These are phyloP conservation scores for Brassica cretica DNA, from an alignment of 345 rosid genomes.

Conservation along the genomic window DNA sequence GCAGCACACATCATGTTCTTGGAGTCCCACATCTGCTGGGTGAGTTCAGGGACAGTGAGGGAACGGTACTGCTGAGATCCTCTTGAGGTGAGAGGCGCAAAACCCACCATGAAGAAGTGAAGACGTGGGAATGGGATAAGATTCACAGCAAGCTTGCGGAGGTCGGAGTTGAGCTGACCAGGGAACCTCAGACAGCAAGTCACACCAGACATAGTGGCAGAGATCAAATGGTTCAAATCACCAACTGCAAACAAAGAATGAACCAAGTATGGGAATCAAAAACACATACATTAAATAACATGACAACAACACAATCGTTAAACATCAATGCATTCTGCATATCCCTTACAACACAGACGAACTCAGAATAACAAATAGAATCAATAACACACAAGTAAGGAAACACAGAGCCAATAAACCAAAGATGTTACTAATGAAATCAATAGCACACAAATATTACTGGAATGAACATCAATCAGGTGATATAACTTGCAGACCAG, in stretches of 20 bases:
- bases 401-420: too few species aligned
- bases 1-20: slow-evolving; percentile 13
- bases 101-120: slow-evolving; percentile 16
- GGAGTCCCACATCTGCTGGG: neutral
- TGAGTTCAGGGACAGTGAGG: slow-evolving; percentile 23
- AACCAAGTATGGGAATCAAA: neutral
- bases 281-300: neutral
- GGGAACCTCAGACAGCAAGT: neutral
- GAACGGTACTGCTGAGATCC: slow-evolving; percentile 38
- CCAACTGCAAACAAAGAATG: slow-evolving; percentile 21
- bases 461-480: too few species aligned
- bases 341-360: neutral
- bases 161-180: neutral
- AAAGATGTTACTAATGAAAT: too few species aligned
- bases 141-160: slow-evolving; percentile 3
- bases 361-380: neutral
- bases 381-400: too few species aligned
- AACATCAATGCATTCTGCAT: neutral
- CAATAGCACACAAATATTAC: too few species aligned
- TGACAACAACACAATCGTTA: neutral
- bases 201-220: neutral
- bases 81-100: slow-evolving; percentile 34
- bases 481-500: too few species aligned
- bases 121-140: slow-evolving; percentile 18
- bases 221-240: slow-evolving; percentile 38